These are phyloP conservation scores for Yamadazyma siamensis DNA, from an alignment of 1,139 yeast genomes.

Conservation along the genomic window DNA sequence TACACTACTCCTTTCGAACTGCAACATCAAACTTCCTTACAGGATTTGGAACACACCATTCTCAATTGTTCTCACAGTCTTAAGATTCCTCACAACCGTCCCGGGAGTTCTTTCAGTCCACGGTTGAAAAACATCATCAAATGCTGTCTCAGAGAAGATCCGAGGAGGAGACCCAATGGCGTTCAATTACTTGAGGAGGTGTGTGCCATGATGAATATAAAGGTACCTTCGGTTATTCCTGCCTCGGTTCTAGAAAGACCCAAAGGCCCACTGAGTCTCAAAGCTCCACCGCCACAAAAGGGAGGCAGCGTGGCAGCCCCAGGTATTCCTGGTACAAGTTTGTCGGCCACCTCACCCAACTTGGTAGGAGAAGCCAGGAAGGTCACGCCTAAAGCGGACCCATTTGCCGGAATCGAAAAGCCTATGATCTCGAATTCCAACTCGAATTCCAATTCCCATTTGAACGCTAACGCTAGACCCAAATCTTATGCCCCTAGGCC, in stretches of 20 bases:
- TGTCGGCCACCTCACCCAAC: constrained; percentile 6
- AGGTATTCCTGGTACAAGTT: background rate
- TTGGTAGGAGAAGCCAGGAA: constrained; percentile 7
- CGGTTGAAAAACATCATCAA: constrained; percentile 57
- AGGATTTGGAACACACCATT: constrained; percentile 40
- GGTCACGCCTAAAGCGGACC: constrained; percentile 20
- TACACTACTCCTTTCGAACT: constrained; percentile 84
- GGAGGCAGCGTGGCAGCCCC: no score
- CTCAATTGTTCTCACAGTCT: constrained; percentile 33
- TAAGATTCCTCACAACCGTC: constrained; percentile 32
- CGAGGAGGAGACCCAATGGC: constrained; percentile 68
- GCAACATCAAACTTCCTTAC: constrained; percentile 38
- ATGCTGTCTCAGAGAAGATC: constrained; percentile 65
- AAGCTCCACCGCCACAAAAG: background rate
- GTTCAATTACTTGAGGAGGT: constrained; percentile 70
- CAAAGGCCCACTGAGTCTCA: no score
- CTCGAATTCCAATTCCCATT: no score
- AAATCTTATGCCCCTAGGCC: constrained; percentile 16
- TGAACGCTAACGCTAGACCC: constrained; percentile 18
- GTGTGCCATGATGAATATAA: constrained; percentile 54
- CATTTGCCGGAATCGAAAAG: constrained; percentile 39
- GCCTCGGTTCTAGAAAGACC: constrained; percentile 15
- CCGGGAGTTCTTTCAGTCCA: constrained; percentile 36
- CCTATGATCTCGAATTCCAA: no score
- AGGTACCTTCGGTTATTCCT: constrained; percentile 52